Evolutionary conservation across 495 filamentous ascomycete genomes (phyloP), one percentile per base, ranked within the genome.

Genomic region (Jackrogersella minutella): DNA sequence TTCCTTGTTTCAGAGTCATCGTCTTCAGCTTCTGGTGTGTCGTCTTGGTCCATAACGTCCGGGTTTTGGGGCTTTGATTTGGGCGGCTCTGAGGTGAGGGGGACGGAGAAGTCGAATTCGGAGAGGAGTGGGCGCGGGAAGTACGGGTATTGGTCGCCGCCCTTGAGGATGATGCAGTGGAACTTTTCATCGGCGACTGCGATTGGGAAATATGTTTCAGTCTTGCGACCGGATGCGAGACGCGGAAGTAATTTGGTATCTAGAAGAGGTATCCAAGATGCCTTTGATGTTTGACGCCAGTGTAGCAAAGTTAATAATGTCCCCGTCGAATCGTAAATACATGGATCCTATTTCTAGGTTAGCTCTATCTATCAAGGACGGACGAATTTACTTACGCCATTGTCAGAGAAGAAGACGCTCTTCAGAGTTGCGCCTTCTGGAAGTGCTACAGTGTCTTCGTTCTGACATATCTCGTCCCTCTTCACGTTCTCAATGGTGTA

Each of bases 91-190:
- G 84, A 86, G 5, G 88, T 86, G 37, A 97, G 79, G 1, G 95
- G 95, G 19, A 98, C 85, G 43, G 87, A 84, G 79, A 99, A 96
- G 37, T 94, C 92, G 71, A 98, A 98, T 76, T 99, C 95, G 61
- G 87, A 91, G 34, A 99, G 90, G 39, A 97, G 79, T 0, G 95
- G 93, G 4, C 92, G 89, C 0, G 95, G 95, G 80, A 97, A 98
- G 81, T 97, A 97, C 2, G 95, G 95, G 74, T 97, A 87, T 72
- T 89, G 84, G 70, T 99, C 96, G 10, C 89, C 90, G 56, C 95
- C 95, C 73, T 99, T 98, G 68, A 99, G 89, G 68, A 99, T 98
- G 77, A 98, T 97, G 78, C 96, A 98, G 80, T 98, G 93, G 77
- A 99, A 99, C 71, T 91, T 96, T 66, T 89, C 84, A 65, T 93